These are phyloP conservation scores for Mixia osmundae DNA, from an alignment of 1,284 basidiomycete species.

Conservation along the genomic window DNA sequence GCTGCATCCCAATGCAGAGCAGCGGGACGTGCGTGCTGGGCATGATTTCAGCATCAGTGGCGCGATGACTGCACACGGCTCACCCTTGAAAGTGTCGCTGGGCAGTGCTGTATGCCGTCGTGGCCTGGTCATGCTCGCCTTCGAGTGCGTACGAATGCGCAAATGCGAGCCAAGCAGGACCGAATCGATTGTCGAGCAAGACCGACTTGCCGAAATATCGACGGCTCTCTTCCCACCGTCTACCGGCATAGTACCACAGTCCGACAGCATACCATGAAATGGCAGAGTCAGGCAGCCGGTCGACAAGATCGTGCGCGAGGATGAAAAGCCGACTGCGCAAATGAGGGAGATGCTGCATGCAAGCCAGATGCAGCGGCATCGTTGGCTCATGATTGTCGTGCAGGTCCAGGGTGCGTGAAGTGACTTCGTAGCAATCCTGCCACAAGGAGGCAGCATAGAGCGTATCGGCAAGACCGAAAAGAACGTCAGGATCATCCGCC, in stretches of 20 bases:
- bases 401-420: slow-evolving; percentile 57
- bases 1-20: slow-evolving; percentile 95
- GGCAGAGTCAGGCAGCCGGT: slow-evolving; percentile 70
- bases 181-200: slow-evolving; percentile 87
- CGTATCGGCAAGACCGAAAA: slow-evolving; percentile 77
- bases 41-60: slow-evolving; percentile 9
- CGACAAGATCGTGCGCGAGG: slow-evolving; percentile 83
- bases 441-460: slow-evolving; percentile 69
- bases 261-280: slow-evolving; percentile 97
- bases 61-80: slow-evolving; percentile 15
- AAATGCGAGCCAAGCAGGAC: slow-evolving; percentile 90
- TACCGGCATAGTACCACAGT: slow-evolving; percentile 74
- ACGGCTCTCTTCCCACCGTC: slow-evolving; percentile 65
- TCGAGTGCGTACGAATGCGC: slow-evolving; percentile 92
- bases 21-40: slow-evolving; percentile 69
- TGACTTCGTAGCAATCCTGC: slow-evolving; percentile 80
- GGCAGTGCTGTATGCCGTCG: slow-evolving; percentile 91
- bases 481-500: slow-evolving; percentile 69
- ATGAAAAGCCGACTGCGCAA: slow-evolving; percentile 81
- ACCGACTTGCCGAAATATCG: slow-evolving; percentile 90
- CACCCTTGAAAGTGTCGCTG: slow-evolving; percentile 82
- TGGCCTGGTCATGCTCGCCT: slow-evolving; percentile 93
- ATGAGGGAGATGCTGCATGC: slow-evolving; percentile 84
- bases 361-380: slow-evolving; percentile 81
- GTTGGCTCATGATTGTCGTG: slow-evolving; percentile 60